Evolutionary conservation across 169 alveolate species (phyloP).

Genomic region (Cryptosporidium andersoni): DNA sequence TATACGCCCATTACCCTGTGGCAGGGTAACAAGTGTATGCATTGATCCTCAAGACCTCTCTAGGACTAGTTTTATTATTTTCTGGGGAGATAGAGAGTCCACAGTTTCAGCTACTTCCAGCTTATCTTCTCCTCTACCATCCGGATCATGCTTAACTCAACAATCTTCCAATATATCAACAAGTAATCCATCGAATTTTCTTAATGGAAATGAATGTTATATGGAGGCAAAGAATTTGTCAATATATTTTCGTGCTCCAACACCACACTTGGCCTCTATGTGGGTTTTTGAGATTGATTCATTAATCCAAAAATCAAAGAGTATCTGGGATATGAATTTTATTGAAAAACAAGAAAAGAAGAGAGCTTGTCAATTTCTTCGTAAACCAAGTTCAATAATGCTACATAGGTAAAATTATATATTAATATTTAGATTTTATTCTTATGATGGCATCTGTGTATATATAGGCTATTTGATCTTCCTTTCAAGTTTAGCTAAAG

Average conservation of each 20-base stretch:
- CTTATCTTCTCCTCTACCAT: constrained; percentile 33
- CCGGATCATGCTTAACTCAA: neutral
- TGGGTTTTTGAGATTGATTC: constrained; percentile 60
- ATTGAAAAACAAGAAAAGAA: constrained; percentile 28
- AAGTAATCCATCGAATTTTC: neutral
- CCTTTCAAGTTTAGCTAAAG: constrained; percentile 41
- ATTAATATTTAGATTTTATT: neutral
- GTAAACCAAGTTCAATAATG: neutral
- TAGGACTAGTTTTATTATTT: constrained; percentile 56
- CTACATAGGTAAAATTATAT: neutral
- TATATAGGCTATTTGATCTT: constrained; percentile 6
- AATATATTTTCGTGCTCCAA: constrained; percentile 37
- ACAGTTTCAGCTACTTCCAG: neutral
- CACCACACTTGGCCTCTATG: constrained; percentile 30
- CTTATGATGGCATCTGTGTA: neutral
- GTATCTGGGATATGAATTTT: constrained; percentile 40
- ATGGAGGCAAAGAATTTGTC: constrained; percentile 51
- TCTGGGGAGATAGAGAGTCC: constrained; percentile 68
- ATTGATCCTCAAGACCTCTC: constrained; percentile 64
- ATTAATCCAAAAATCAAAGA: constrained; percentile 33
- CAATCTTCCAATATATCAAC: neutral
- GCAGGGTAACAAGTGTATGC: constrained; percentile 51
- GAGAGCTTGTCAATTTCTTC: constrained; percentile 34
- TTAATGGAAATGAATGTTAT: neutral
- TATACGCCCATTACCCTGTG: constrained; percentile 25